phyloP scores from a whole-genome alignment of 306 rosid genomes.

The Senna tora region DNA sequence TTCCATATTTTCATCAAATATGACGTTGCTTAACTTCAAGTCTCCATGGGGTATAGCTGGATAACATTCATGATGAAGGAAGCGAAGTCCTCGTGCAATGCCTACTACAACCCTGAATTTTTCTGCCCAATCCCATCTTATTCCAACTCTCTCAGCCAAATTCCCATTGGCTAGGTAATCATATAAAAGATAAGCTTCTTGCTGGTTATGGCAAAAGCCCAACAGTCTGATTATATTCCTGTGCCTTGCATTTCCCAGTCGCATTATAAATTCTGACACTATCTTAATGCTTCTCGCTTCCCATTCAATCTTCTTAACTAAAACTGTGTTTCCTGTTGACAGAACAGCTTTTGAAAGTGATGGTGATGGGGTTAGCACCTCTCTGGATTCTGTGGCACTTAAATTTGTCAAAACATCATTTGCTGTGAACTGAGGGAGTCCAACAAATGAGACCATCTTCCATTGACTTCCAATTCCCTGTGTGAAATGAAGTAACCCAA shows the following conservation, averaged over 20 bases:
- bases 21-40: slow-evolving; percentile 66
- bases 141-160: slow-evolving; percentile 67
- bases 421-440: slow-evolving; percentile 78
- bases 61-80: slow-evolving; percentile 83
- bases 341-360: slow-evolving; percentile 67
- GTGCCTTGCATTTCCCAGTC: slow-evolving; percentile 74
- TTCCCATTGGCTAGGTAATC: slow-evolving; percentile 77
- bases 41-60: slow-evolving; percentile 86
- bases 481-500: slow-evolving; percentile 53
- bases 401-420: slow-evolving; percentile 75
- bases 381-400: slow-evolving; percentile 52
- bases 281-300: slow-evolving; percentile 49
- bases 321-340: slow-evolving; percentile 77
- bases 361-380: slow-evolving; percentile 50
- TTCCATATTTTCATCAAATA: slow-evolving; percentile 84
- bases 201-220: slow-evolving; percentile 76
- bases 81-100: slow-evolving; percentile 70
- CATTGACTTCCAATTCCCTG: slow-evolving; percentile 58
- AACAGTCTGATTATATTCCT: slow-evolving; percentile 67
- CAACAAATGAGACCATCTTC: slow-evolving; percentile 79
- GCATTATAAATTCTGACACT: slow-evolving; percentile 57
- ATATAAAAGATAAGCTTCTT: slow-evolving; percentile 68
- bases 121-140: slow-evolving; percentile 64
- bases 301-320: slow-evolving; percentile 73
- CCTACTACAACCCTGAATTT: slow-evolving; percentile 65